These are phyloP conservation scores for Puya raimondii DNA, from an alignment of 176 grass and related monocot genomes.

Conservation along the genomic window DNA sequence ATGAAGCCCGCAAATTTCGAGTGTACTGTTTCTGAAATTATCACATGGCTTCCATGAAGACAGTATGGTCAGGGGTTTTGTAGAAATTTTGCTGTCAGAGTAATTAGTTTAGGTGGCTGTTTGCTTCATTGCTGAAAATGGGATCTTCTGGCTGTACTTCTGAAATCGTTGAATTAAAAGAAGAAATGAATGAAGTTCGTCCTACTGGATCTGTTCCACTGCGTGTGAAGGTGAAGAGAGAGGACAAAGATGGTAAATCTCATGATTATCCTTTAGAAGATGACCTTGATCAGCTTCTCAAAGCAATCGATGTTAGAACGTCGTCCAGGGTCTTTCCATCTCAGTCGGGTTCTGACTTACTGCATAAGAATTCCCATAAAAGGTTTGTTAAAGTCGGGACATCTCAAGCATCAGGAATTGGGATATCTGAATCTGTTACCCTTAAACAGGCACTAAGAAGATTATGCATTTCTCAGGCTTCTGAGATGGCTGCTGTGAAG, in stretches of 20 bases:
- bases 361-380: constrained; percentile 55
- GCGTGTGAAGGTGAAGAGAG: constrained; percentile 62
- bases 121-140: constrained; percentile 28
- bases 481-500: constrained; percentile 97
- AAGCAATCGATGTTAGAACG: constrained; percentile 55
- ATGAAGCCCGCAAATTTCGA: neutral
- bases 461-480: constrained; percentile 92
- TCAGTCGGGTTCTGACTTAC: constrained; percentile 8
- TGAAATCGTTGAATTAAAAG: constrained; percentile 77
- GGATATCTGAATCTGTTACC: constrained; percentile 81
- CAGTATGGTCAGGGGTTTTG: neutral
- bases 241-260: constrained; percentile 30
- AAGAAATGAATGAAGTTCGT: constrained; percentile 35
- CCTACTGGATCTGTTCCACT: constrained; percentile 35
- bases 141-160: constrained; percentile 53
- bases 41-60: neutral
- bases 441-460: constrained; percentile 87
- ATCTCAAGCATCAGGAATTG: constrained; percentile 53
- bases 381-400: constrained; percentile 47
- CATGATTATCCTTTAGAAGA: constrained; percentile 48
- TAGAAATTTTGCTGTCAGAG: neutral
- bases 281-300: constrained; percentile 63
- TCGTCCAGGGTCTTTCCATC: constrained; percentile 23
- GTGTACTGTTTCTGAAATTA: neutral
- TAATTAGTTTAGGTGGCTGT: neutral